Conservation (phyloP, 2,329 filamentous ascomycete species). For the Penicillium sp. region DNA sequence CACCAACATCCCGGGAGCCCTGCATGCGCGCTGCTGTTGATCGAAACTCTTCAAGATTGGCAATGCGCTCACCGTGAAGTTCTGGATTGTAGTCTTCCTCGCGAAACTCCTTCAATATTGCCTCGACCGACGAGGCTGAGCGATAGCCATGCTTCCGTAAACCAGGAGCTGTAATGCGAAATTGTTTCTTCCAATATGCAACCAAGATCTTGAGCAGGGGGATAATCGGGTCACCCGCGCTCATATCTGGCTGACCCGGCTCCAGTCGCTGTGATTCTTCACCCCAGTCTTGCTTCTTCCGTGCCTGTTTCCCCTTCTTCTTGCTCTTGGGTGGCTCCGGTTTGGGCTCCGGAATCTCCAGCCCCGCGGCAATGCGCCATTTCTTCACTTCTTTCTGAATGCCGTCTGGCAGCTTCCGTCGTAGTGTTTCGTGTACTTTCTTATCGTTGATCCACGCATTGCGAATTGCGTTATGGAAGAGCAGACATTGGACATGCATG, state of each 20-base stretch:
- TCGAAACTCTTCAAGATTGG: slow-evolving; percentile 66
- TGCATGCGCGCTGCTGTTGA: slow-evolving; percentile 65
- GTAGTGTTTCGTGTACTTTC: slow-evolving; percentile 70
- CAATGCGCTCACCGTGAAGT: slow-evolving; percentile 73
- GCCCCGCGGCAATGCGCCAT: slow-evolving; percentile 68
- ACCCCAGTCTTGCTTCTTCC: slow-evolving; percentile 65
- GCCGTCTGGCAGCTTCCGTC: slow-evolving; percentile 67
- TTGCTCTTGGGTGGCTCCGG: slow-evolving; percentile 41
- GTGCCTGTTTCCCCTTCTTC: slow-evolving; percentile 43
- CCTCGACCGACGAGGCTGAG: slow-evolving; percentile 69
- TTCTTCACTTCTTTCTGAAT: slow-evolving; percentile 71
- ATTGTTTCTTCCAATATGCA: slow-evolving; percentile 85
- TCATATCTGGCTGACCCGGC: slow-evolving; percentile 70
- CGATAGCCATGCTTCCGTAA: slow-evolving; percentile 90
- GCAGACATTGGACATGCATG: slow-evolving; percentile 79
- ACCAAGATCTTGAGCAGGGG: slow-evolving; percentile 72
- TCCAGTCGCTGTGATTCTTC: slow-evolving; percentile 67
- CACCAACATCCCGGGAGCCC: slow-evolving; percentile 83
- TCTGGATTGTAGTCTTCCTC: slow-evolving; percentile 61
- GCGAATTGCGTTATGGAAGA: slow-evolving; percentile 85
- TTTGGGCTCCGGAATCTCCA: slow-evolving; percentile 49
- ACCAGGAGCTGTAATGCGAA: slow-evolving; percentile 72
- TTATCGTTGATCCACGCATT: slow-evolving; percentile 81
- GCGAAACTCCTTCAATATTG: slow-evolving; percentile 69
- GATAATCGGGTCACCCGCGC: slow-evolving; percentile 76